A percentile compares a stretch with the other conserved stretches of the same genome.
phyloP scores from a whole-genome alignment of 169 alveolate species.

The Besnoitia besnoiti region DNA sequence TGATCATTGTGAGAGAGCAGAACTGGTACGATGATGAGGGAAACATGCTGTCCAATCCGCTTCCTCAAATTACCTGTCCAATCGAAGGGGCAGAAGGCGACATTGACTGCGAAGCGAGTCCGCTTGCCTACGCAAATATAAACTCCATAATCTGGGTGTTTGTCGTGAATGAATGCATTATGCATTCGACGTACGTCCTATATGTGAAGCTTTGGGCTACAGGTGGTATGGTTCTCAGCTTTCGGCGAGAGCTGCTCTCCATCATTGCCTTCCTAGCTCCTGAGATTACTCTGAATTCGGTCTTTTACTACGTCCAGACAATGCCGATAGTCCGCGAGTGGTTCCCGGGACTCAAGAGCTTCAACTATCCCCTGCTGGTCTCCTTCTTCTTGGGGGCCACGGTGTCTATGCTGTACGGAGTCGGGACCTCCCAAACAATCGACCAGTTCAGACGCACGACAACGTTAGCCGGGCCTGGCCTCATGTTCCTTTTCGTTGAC shows the following conservation, averaged over 20 bases:
- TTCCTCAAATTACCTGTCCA: constrained; percentile 29
- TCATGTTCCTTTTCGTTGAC: constrained; percentile 59
- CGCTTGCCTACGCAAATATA: constrained; percentile 58
- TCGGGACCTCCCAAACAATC: constrained; percentile 51
- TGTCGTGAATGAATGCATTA: constrained; percentile 45
- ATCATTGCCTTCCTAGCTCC: constrained; percentile 34
- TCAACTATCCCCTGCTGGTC: constrained; percentile 42
- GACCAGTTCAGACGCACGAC: constrained; percentile 58
- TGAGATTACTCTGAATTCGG: constrained; percentile 46
- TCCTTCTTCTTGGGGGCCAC: constrained; percentile 47
- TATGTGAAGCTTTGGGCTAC: constrained; percentile 63
- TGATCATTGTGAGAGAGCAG: not conserved
- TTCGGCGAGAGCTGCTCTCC: constrained; percentile 45
- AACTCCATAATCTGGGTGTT: constrained; percentile 45
- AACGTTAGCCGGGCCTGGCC: constrained; percentile 61
- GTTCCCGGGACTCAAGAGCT: constrained; percentile 18
- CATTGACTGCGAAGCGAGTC: constrained; percentile 28
- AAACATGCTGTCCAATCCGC: not conserved
- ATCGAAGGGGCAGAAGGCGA: constrained; percentile 29
- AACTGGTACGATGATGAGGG: constrained; percentile 37
- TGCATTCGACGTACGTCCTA: constrained; percentile 52
- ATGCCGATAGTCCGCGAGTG: constrained; percentile 47
- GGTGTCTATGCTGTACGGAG: constrained; percentile 35
- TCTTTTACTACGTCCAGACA: constrained; percentile 53
- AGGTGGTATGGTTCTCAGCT: constrained; percentile 48